Conservation (phyloP, 805 yeast genomes). For the Brettanomyces sp. region DNA sequence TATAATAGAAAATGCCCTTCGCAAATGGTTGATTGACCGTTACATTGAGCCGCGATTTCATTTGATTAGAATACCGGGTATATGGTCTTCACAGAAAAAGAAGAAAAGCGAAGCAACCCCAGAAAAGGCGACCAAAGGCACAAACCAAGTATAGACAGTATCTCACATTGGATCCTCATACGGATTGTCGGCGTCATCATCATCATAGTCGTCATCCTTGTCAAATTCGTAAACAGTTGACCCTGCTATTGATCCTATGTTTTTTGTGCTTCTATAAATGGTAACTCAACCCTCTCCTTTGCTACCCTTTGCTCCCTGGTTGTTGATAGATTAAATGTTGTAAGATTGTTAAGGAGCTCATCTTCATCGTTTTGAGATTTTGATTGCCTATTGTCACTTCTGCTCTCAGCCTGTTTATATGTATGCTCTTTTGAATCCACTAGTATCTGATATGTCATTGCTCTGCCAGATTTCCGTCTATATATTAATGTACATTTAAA, state of each 20-base stretch:
- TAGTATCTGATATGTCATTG: constrained; percentile 44
- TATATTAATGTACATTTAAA: constrained; percentile 49
- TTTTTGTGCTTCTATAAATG: constrained; percentile 82
- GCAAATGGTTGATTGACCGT: constrained; percentile 86
- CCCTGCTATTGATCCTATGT: constrained; percentile 65
- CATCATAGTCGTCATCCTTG: constrained; percentile 96
- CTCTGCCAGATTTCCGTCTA: constrained; percentile 79
- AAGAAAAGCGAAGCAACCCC: background rate
- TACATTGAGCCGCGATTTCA: constrained; percentile 93
- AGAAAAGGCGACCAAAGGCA: background rate
- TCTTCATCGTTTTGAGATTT: constrained; percentile 28
- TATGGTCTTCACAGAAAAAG: constrained; percentile 71
- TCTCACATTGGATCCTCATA: constrained; percentile 2
- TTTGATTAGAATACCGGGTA: constrained; percentile 70
- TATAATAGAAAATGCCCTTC: constrained; percentile 69
- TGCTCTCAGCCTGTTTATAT: constrained; percentile 20
- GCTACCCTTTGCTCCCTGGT: constrained; percentile 69
- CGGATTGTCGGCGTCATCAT: constrained; percentile 96
- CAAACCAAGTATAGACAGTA: background rate
- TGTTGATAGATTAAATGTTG: constrained; percentile 81
- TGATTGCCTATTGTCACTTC: constrained; percentile 8
- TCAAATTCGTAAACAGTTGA: constrained; percentile 95
- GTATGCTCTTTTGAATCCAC: constrained; percentile 41
- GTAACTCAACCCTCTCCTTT: constrained; percentile 77
- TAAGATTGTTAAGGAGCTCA: constrained; percentile 55